Evolutionary conservation across 2,329 filamentous ascomycete genomes (phyloP).

Genomic region (Trichoderma aggressivum): DNA sequence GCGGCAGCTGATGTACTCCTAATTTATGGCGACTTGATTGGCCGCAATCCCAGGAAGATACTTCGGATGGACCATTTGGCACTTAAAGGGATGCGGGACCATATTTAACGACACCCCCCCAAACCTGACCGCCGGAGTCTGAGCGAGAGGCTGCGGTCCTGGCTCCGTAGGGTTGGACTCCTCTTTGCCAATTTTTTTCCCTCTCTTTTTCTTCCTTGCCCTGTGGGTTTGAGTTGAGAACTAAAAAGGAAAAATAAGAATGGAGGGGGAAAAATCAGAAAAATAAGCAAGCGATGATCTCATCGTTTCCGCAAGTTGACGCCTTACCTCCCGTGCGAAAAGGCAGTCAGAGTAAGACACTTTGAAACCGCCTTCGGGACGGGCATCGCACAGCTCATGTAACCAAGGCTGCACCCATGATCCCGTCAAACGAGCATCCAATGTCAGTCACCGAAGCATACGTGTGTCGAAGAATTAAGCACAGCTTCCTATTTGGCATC

Average conservation of each 20-base stretch:
- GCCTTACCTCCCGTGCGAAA: background rate
- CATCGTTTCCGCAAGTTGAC: background rate
- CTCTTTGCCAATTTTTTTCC: conserved; percentile 11
- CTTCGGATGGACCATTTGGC: too few relatives aligned
- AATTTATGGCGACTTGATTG: too few relatives aligned
- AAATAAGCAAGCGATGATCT: conserved; percentile 5
- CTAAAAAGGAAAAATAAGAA: background rate
- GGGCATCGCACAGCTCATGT: background rate
- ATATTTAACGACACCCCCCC: conserved; percentile 6
- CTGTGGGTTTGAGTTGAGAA: background rate
- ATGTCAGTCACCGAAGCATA: background rate
- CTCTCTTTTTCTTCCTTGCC: background rate
- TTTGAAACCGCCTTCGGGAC: background rate
- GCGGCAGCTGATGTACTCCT: too few relatives aligned
- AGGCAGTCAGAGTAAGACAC: background rate
- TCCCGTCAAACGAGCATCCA: background rate
- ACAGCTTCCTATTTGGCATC: background rate
- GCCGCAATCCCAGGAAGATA: too few relatives aligned
- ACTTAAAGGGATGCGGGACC: background rate
- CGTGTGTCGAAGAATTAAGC: background rate
- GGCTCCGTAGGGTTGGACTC: background rate
- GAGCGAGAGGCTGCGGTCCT: background rate
- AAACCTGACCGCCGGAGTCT: conserved; percentile 20
- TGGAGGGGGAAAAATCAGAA: background rate
- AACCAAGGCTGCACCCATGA: background rate